Percentiles rank a stretch among this genome's conserved stretches.
Evolutionary conservation across 1,284 basidiomycete genomes (phyloP).

Genomic region (Trichosporon sp.): DNA sequence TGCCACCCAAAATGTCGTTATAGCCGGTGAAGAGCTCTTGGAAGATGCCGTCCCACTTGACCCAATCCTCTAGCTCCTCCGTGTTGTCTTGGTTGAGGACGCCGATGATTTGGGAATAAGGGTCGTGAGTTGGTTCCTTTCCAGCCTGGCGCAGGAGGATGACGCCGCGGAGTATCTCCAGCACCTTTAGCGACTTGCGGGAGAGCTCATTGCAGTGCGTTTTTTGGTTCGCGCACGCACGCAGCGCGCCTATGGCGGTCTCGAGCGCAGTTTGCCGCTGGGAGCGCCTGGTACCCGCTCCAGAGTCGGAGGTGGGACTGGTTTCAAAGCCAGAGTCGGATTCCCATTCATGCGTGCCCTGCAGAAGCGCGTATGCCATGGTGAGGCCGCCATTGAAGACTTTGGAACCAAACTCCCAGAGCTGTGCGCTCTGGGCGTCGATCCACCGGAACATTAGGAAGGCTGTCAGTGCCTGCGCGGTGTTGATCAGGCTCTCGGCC

Average conservation of each 20-base stretch:
- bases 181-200: background rate
- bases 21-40: constrained; percentile 16
- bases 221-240: background rate
- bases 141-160: background rate
- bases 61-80: constrained; percentile 16
- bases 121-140: background rate
- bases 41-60: constrained; percentile 24
- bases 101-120: background rate
- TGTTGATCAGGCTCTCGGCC: constrained; percentile 6
- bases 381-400: constrained; percentile 21
- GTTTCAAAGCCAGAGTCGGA: background rate
- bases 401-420: constrained; percentile 14
- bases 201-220: background rate
- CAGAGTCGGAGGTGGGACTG: background rate
- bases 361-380: constrained; percentile 21
- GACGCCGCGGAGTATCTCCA: constrained; percentile 14
- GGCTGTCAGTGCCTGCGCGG: constrained; percentile 6
- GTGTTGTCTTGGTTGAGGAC: constrained; percentile 10
- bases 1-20: constrained; percentile 27
- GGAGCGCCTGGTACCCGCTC: background rate
- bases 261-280: constrained; percentile 2
- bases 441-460: constrained; percentile 19
- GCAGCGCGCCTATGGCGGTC: constrained; percentile 1
- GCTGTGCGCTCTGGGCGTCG: constrained; percentile 2
- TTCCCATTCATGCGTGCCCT: background rate